Evolutionary conservation across 2,329 filamentous ascomycete species (phyloP).

Genomic region (Grosmannia huntii): DNA sequence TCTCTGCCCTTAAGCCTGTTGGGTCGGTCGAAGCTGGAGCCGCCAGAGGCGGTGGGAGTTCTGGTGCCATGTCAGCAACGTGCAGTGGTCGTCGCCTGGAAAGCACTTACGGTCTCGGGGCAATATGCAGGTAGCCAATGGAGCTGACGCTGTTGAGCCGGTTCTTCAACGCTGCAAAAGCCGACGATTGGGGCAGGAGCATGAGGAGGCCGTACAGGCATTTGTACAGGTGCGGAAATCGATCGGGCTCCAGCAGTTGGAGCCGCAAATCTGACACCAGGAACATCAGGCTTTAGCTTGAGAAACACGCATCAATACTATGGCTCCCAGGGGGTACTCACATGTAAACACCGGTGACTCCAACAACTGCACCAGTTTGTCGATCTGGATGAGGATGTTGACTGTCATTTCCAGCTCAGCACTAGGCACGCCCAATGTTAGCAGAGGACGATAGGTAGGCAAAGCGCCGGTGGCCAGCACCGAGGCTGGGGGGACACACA

Average conservation of each 20-base stretch:
- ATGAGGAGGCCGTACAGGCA: slow-evolving; percentile 94
- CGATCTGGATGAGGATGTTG: slow-evolving; percentile 96
- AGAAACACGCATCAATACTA: not conserved
- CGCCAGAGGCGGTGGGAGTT: slow-evolving; percentile 32
- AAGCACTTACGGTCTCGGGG: slow-evolving; percentile 57
- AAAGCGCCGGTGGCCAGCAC: too few relatives aligned
- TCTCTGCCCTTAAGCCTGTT: slow-evolving; percentile 73
- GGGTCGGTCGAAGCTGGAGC: slow-evolving; percentile 53
- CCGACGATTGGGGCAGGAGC: slow-evolving; percentile 95
- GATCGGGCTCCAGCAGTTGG: slow-evolving; percentile 89
- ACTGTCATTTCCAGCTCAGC: slow-evolving; percentile 98
- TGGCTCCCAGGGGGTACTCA: slow-evolving; percentile 28
- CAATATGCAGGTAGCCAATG: slow-evolving; percentile 85
- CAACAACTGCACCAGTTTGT: slow-evolving; percentile 91
- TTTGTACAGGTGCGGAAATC: slow-evolving; percentile 90
- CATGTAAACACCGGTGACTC: slow-evolving; percentile 98
- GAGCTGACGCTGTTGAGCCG: slow-evolving; percentile 93
- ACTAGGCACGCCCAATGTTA: slow-evolving; percentile 30
- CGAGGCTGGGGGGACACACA: slow-evolving; percentile 36
- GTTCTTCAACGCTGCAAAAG: slow-evolving; percentile 93
- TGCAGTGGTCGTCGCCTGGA: not conserved
- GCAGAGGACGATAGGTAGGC: not conserved
- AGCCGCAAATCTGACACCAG: slow-evolving; percentile 65
- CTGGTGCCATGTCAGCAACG: slow-evolving; percentile 16
- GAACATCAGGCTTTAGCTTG: not conserved